Percentiles rank a stretch among this genome's conserved stretches.
phyloP scores from a whole-genome alignment of 768 basidiomycete genomes.

The Lenzites betulinus region DNA sequence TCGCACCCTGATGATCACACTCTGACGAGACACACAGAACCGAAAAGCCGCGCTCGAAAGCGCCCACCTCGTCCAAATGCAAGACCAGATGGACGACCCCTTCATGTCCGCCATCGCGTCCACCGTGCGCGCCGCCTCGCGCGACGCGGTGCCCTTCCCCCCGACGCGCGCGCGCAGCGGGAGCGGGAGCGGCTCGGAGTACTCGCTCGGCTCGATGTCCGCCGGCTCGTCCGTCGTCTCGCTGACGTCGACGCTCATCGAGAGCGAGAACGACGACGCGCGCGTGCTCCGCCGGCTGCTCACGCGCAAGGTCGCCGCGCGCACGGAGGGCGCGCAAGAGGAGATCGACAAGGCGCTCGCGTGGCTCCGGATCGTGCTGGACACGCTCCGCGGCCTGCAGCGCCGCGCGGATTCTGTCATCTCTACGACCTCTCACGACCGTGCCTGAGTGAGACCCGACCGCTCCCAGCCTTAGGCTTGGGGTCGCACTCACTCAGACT shows the following conservation, averaged over 20 bases:
- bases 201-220: constrained; percentile 21
- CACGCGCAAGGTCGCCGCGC: constrained; percentile 63
- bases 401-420: constrained; percentile 5
- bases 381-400: constrained; percentile 28
- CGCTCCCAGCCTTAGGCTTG: too few relatives aligned
- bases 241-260: constrained; percentile 49
- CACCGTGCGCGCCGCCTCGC: constrained; percentile 10
- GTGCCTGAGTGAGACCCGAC: too few relatives aligned
- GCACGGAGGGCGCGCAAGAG: constrained; percentile 55
- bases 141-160: constrained; percentile 12
- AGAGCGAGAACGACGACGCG: constrained; percentile 69
- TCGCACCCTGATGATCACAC: neutral
- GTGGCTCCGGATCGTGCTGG: constrained; percentile 68
- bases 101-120: constrained; percentile 18
- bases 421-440: neutral
- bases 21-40: constrained; percentile 6
- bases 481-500: too few relatives aligned
- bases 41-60: constrained; percentile 14
- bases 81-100: constrained; percentile 13
- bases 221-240: constrained; percentile 45
- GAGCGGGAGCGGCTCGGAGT: constrained; percentile 16
- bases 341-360: constrained; percentile 60
- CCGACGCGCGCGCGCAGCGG: constrained; percentile 3
- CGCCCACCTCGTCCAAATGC: constrained; percentile 6
- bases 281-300: constrained; percentile 63